These are phyloP conservation scores for Mortierella sp. DNA, from an alignment of 371 early-diverging fungal species.

Conservation along the genomic window DNA sequence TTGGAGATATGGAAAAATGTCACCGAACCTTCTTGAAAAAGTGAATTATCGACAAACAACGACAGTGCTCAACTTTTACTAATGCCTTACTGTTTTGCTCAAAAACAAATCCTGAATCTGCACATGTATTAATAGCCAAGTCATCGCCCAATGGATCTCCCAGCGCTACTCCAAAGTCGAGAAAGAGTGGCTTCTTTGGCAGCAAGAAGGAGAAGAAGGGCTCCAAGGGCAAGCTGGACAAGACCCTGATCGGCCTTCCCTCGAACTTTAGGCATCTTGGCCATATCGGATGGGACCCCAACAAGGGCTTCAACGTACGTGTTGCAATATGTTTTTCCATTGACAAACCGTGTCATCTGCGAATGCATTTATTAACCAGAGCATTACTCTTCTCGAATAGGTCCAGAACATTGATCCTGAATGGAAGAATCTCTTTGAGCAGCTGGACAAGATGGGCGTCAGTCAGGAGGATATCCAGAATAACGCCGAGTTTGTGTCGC, in stretches of 20 bases:
- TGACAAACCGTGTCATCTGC: background rate
- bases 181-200: slow-evolving; percentile 52
- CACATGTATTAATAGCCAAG: slow-evolving; percentile 42
- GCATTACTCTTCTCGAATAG: slow-evolving; percentile 32
- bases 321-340: background rate
- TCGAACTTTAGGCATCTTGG: slow-evolving; percentile 84
- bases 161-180: slow-evolving; percentile 44
- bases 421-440: slow-evolving; percentile 81
- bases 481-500: slow-evolving; percentile 66
- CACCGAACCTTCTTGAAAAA: background rate
- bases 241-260: slow-evolving; percentile 82
- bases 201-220: slow-evolving; percentile 59
- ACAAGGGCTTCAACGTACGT: slow-evolving; percentile 81
- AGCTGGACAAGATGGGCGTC: slow-evolving; percentile 83
- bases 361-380: slow-evolving; percentile 28
- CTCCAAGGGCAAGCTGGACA: slow-evolving; percentile 74
- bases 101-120: background rate
- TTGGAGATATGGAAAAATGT: background rate
- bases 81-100: slow-evolving; percentile 1
- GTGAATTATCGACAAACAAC: background rate
- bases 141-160: slow-evolving; percentile 36
- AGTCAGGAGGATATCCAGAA: slow-evolving; percentile 77
- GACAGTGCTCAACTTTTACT: background rate
- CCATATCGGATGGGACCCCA: slow-evolving; percentile 85
- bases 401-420: slow-evolving; percentile 84